Percentiles rank a stretch among this genome's conserved stretches.
Conservation (phyloP, 129 eudicot species). For the Apium graveolens region DNA sequence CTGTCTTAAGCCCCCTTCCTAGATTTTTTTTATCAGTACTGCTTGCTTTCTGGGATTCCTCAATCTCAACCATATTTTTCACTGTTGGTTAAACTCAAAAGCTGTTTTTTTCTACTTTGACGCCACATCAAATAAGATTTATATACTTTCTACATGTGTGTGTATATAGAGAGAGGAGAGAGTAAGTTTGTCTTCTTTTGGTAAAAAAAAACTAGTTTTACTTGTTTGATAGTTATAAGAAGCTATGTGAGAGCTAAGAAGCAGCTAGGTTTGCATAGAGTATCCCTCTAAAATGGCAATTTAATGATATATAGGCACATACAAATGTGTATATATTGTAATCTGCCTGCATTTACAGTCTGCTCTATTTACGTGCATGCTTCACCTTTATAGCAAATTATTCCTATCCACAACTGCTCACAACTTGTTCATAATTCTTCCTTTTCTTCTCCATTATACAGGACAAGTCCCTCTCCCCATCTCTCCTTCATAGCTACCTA, state of each 20-base stretch:
- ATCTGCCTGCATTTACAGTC: constrained; percentile 18
- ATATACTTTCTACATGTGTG: background rate
- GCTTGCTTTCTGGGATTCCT: background rate
- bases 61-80: constrained; percentile 5
- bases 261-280: constrained; percentile 1
- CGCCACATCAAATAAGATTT: background rate
- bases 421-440: constrained; percentile 16
- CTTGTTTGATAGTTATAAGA: constrained; percentile 3
- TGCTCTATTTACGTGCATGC: constrained; percentile 16
- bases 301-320: constrained; percentile 17
- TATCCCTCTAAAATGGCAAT: constrained; percentile 17
- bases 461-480: constrained; percentile 22
- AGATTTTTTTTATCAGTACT: constrained; percentile 7
- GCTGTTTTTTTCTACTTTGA: background rate
- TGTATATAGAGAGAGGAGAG: background rate
- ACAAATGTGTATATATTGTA: background rate
- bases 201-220: background rate
- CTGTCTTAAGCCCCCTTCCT: background rate
- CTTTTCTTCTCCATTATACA: constrained; percentile 11
- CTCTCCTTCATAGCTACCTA: constrained; percentile 1
- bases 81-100: constrained; percentile 17
- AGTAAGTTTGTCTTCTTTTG: background rate
- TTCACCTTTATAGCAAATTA: constrained; percentile 17
- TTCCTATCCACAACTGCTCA: constrained; percentile 14
- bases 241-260: constrained; percentile 5